Evolutionary conservation across 2,329 filamentous ascomycete genomes (phyloP), one percentile per base, ranked within the genome.

Genomic region (Calonectria leucothoes): DNA sequence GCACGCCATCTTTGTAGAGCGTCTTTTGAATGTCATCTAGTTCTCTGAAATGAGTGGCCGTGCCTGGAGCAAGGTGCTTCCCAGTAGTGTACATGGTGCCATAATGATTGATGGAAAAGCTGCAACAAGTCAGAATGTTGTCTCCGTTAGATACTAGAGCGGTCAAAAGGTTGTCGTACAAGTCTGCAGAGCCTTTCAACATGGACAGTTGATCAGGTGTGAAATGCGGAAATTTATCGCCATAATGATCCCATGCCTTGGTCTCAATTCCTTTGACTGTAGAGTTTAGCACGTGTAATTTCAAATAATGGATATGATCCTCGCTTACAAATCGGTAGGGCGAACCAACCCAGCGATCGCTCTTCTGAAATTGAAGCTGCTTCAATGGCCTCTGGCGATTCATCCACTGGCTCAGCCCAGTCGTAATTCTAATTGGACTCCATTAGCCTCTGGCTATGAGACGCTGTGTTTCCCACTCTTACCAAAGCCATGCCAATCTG

Each of bases 41-140:
- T 27, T 67, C 64, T 29, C 64, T 35, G 10, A 67, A 67, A 27
- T 52, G n/a, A 11, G 49, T 57, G 8, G 48, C 64, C 10, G 64
- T 55, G 4, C 51, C 35, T 15, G 64, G 64, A 12, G 29, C 49
- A 5, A 55, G 48, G 17, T 55, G 49, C 25, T 55, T 67, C 6
- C 64, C 64, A 42, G 64, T 67, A 1, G 64, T 49, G 35, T 67
- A 67, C 64, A 67, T 67, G 25, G 64, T 67, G 4, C 64, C 64
- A 23, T 67, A 67, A 23, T 67, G 64, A 12, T 67, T 67, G 8
- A 67, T 67, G 4, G 64, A 52, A 27, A 67, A 67, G 12, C 64
- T 67, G 29, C 17, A 1, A 4, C 2, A n/a, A 4, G 31, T 57
- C 1, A 57, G 51, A 29, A 35, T 35, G n/a, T 12, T 23, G 8